These are phyloP conservation scores for Chlamydomonas reinhardtii DNA, from an alignment of 163 green algal species.

Conservation along the genomic window DNA sequence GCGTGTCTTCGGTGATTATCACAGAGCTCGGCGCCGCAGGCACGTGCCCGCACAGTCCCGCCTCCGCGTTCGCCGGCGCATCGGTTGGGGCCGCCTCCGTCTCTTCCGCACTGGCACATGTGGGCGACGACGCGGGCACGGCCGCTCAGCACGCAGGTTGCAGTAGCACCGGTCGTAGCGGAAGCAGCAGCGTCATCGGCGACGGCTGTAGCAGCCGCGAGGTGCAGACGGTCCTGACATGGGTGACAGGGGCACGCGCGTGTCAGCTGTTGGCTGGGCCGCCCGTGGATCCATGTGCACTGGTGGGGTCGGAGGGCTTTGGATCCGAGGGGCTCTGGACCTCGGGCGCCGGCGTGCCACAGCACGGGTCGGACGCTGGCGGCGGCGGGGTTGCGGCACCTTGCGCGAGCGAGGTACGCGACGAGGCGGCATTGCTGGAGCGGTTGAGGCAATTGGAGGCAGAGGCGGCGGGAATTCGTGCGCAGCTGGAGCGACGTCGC, in stretches of 20 bases:
- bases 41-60: too few relatives aligned
- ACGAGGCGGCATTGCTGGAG: neutral
- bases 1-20: too few relatives aligned
- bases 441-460: neutral
- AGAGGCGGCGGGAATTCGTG: neutral
- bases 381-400: neutral
- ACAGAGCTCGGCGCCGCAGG: too few relatives aligned
- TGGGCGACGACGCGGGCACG: too few relatives aligned
- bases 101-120: too few relatives aligned
- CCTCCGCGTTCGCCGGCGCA: too few relatives aligned
- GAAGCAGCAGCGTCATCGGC: neutral
- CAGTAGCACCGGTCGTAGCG: neutral
- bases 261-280: neutral
- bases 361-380: too few relatives aligned
- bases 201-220: neutral
- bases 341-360: neutral
- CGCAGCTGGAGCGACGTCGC: neutral
- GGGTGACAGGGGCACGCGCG: neutral
- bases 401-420: too few relatives aligned
- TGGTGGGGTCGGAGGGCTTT: neutral
- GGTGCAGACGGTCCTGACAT: conserved; percentile 27
- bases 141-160: neutral
- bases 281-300: too few relatives aligned
- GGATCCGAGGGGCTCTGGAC: too few relatives aligned
- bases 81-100: too few relatives aligned